Evolutionary conservation across 108 stramenopile genomes (phyloP), one percentile per base, ranked within the genome.

Genomic region (Chaetoceros tenuissimus): DNA sequence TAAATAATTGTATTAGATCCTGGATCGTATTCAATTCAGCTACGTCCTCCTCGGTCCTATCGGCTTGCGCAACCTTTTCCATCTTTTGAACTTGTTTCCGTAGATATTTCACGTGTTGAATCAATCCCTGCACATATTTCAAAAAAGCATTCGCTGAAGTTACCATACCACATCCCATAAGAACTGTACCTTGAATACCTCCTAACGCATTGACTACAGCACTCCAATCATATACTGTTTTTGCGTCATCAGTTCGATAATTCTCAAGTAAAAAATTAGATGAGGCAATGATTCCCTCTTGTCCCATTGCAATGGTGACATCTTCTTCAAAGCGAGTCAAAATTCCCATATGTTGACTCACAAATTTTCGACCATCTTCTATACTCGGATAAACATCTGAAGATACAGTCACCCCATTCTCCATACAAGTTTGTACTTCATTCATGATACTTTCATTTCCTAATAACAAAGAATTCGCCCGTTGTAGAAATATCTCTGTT

Each of bases 141-240:
- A 72, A 52, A 68, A 89, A 89, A 0, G 85, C 69, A 45, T 70
- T 53, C 0, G 79, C 71, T 19, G 83, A 71, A 29, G 66, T 52
- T 10, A 26, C 40, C 7, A 75, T 85, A 23, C 91, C 91, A 17
- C 72, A 71, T 26, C 87, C 91, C 66, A 84, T 84, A 55, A 69
- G 77, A 51, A 72, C 59, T 25, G 52, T 66, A 31, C 74, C 50
- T 22, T 66, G 40, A 1, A 45, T 46, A 3, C 56, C 53, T 22
- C 55, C 59, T 48, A 57, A 31, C 16, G 24, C 49, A 5, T 66
- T 55, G 48, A 68, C 46, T 23, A 71, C 51, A 13, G 2, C 45
- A 45, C 52, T 71, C 66, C 67, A 62, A 61, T 30, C 67, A 63
- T 16, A 62, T 19, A 55, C 46, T 69, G 1, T 43, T 7, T 49